Conservation (phyloP, 2,329 filamentous ascomycete genomes). For the Penicillium griseofulvum region DNA sequence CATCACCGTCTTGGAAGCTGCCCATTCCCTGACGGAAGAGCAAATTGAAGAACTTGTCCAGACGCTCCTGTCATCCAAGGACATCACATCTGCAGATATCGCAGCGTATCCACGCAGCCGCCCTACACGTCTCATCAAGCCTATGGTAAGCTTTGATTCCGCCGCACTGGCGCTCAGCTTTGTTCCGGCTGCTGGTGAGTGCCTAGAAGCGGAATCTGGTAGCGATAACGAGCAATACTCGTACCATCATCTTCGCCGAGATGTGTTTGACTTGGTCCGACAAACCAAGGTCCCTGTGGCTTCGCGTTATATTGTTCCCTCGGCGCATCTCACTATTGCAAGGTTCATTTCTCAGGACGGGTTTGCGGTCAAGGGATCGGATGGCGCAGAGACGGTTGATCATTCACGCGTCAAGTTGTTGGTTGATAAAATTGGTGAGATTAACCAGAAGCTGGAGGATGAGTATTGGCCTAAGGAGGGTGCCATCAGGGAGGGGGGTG, state of each 20-base stretch:
- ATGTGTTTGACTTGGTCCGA: constrained; percentile 64
- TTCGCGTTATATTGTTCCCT: constrained; percentile 83
- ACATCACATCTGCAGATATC: constrained; percentile 42
- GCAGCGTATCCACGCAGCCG: constrained; percentile 64
- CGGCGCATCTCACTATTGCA: constrained; percentile 80
- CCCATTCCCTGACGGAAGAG: constrained; percentile 69
- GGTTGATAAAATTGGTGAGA: constrained; percentile 67
- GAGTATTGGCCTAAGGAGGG: constrained; percentile 64
- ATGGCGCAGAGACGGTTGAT: constrained; percentile 30
- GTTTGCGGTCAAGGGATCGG: constrained; percentile 42
- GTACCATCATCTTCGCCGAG: constrained; percentile 83
- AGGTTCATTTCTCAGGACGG: constrained; percentile 71
- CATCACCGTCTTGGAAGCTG: constrained; percentile 76
- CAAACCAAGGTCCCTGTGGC: constrained; percentile 64
- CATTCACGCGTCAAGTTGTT: constrained; percentile 60
- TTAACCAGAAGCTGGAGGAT: constrained; percentile 70
- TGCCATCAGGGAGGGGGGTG: constrained; percentile 53
- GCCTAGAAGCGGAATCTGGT: constrained; percentile 35
- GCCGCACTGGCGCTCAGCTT: constrained; percentile 83
- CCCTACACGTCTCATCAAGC: constrained; percentile 73
- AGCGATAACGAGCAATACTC: constrained; percentile 64
- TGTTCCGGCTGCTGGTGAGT: constrained; percentile 70
- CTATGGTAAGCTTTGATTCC: constrained; percentile 76
- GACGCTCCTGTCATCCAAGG: constrained; percentile 41
- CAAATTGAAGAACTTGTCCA: constrained; percentile 66